phyloP scores from a whole-genome alignment of 2,329 filamentous ascomycete genomes.

The Pseudogymnoascus sp. region DNA sequence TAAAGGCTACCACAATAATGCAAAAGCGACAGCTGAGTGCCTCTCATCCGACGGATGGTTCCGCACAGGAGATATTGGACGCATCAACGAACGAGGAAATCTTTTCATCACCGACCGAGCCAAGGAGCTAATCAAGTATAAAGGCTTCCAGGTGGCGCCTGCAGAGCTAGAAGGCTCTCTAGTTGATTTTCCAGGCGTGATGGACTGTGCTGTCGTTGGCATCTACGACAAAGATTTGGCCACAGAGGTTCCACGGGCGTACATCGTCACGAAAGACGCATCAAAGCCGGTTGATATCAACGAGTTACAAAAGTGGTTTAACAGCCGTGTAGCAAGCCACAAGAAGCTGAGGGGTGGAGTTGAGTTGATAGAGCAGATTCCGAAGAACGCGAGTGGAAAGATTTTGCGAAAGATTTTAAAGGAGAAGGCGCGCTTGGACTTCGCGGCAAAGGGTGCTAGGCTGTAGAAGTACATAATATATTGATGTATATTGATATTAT shows the following conservation, averaged over 20 bases:
- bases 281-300: background rate
- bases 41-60: constrained; percentile 28
- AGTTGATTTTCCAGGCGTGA: background rate
- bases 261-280: background rate
- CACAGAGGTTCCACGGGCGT: background rate
- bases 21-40: constrained; percentile 23
- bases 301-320: background rate
- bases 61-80: constrained; percentile 34
- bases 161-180: constrained; percentile 36
- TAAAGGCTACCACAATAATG: constrained; percentile 30
- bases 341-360: constrained; percentile 44
- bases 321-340: constrained; percentile 28
- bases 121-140: constrained; percentile 41
- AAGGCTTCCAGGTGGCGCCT: constrained; percentile 41
- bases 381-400: constrained; percentile 57
- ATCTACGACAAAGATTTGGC: background rate
- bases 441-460: background rate
- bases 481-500: background rate
- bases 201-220: background rate
- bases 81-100: constrained; percentile 31
- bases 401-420: constrained; percentile 50
- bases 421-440: constrained; percentile 28
- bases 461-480: background rate
- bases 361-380: constrained; percentile 47
- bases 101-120: constrained; percentile 24